phyloP scores from a whole-genome alignment of 2,329 filamentous ascomycete species.

The Amylocarpus encephaloides region DNA sequence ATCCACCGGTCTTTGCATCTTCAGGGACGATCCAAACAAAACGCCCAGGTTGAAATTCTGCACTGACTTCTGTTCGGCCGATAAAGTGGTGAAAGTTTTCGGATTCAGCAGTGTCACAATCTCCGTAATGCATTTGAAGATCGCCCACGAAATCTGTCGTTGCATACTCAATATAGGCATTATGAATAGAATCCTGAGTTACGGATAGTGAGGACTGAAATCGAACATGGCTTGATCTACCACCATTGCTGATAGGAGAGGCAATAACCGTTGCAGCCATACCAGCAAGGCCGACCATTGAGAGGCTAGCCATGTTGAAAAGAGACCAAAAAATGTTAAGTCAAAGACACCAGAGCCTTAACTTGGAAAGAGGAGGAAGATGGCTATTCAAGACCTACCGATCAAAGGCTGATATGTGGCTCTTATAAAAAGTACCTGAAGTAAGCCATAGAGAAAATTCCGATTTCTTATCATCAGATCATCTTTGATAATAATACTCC shows the following conservation, averaged over 20 bases:
- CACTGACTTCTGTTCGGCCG: slow-evolving; percentile 11
- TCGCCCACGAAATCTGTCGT: slow-evolving; percentile 43
- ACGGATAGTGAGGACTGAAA: slow-evolving; percentile 6
- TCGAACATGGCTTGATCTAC: slow-evolving; percentile 2
- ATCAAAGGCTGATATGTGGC: too few relatives aligned
- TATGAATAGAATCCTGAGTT: slow-evolving; percentile 35
- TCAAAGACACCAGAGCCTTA: neutral
- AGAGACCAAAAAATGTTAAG: neutral
- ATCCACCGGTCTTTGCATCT: slow-evolving; percentile 28
- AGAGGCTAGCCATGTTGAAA: neutral
- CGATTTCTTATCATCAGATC: neutral
- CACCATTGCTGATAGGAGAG: neutral
- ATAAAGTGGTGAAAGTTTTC: slow-evolving; percentile 12
- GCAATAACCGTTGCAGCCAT: neutral
- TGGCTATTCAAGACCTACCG: too few relatives aligned
- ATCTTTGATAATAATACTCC: neutral
- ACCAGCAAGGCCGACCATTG: neutral
- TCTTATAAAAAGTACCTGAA: too few relatives aligned
- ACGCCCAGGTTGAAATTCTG: slow-evolving; percentile 28
- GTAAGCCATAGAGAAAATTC: neutral
- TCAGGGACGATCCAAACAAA: slow-evolving; percentile 36
- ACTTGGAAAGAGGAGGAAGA: too few relatives aligned
- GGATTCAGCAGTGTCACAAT: slow-evolving; percentile 57
- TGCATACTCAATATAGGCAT: slow-evolving; percentile 37
- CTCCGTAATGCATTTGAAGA: slow-evolving; percentile 50